Conservation (phyloP, 371 early-diverging fungal species). For the Mortierella sp. region DNA sequence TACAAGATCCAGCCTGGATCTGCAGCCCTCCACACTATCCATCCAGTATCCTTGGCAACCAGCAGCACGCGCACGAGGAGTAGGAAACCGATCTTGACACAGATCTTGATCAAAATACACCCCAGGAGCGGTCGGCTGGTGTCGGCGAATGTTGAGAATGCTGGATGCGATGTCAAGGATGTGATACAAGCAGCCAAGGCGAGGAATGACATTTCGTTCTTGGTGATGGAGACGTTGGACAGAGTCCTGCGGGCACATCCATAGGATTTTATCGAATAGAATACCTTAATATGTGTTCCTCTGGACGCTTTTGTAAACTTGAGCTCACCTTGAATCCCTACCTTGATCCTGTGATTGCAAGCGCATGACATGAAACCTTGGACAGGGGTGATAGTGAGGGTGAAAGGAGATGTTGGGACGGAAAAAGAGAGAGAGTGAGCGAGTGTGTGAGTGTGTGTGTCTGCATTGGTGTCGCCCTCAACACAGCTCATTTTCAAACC, state of each 20-base stretch:
- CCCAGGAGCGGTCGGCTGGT: slow-evolving; percentile 37
- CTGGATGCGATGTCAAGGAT: slow-evolving; percentile 49
- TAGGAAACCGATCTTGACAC: slow-evolving; percentile 27
- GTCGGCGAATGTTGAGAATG: slow-evolving; percentile 35
- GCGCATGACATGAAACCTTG: too few relatives aligned
- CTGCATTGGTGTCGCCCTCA: too few relatives aligned
- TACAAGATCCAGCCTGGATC: slow-evolving; percentile 38
- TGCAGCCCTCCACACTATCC: slow-evolving; percentile 19
- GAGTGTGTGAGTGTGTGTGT: too few relatives aligned
- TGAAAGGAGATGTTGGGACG: too few relatives aligned
- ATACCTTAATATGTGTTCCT: too few relatives aligned
- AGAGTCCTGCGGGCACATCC: slow-evolving; percentile 39
- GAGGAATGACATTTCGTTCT: slow-evolving; percentile 45
- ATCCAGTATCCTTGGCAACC: background rate
- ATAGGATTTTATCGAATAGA: too few relatives aligned
- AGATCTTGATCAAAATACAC: slow-evolving; percentile 38
- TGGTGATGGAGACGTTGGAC: slow-evolving; percentile 38
- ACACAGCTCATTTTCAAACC: too few relatives aligned
- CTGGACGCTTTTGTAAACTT: too few relatives aligned
- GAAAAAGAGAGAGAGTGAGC: too few relatives aligned
- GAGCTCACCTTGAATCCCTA: too few relatives aligned
- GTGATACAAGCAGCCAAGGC: slow-evolving; percentile 40
- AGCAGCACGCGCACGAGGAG: slow-evolving; percentile 1
- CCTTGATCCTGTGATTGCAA: too few relatives aligned
- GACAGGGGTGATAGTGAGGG: too few relatives aligned